Conservation (phyloP, 495 filamentous ascomycete species). For the Aspergillus campestris region DNA sequence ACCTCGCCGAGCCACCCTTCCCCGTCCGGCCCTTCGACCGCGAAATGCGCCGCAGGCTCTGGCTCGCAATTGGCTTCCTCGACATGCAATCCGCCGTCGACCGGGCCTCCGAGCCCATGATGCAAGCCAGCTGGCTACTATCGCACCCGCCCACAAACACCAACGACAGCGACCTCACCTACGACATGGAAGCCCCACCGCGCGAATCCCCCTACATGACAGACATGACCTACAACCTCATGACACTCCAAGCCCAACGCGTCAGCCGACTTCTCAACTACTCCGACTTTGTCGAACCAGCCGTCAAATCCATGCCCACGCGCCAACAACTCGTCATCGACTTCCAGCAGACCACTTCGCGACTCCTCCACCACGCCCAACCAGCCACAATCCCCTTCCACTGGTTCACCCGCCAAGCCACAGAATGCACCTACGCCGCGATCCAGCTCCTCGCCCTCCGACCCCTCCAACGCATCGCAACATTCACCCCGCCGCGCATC, state of each 20-base stretch:
- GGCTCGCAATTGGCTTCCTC: slow-evolving; percentile 28
- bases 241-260: slow-evolving; percentile 18
- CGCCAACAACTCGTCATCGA: slow-evolving; percentile 22
- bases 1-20: slow-evolving; percentile 34
- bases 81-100: slow-evolving; percentile 28
- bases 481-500: slow-evolving; percentile 20
- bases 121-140: slow-evolving; percentile 24
- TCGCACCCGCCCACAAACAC: slow-evolving; percentile 21
- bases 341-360: slow-evolving; percentile 18
- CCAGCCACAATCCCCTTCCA: slow-evolving; percentile 20
- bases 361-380: slow-evolving; percentile 15
- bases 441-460: slow-evolving; percentile 27
- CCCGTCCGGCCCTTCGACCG: slow-evolving; percentile 23
- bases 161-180: slow-evolving; percentile 26
- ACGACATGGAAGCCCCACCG: slow-evolving; percentile 16
- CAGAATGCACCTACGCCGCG: slow-evolving; percentile 17
- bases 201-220: slow-evolving; percentile 19
- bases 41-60: slow-evolving; percentile 29
- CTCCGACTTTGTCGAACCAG: slow-evolving; percentile 18
- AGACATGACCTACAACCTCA: slow-evolving; percentile 24
- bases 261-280: slow-evolving; percentile 21
- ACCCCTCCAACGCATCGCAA: slow-evolving; percentile 18
- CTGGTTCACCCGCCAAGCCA: slow-evolving; percentile 16
- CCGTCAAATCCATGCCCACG: slow-evolving; percentile 13
- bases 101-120: slow-evolving; percentile 33